Base-by-base conservation (phyloP, 1,284 basidiomycete genomes). In the Melanopsichium pennsylvanicum region DNA sequence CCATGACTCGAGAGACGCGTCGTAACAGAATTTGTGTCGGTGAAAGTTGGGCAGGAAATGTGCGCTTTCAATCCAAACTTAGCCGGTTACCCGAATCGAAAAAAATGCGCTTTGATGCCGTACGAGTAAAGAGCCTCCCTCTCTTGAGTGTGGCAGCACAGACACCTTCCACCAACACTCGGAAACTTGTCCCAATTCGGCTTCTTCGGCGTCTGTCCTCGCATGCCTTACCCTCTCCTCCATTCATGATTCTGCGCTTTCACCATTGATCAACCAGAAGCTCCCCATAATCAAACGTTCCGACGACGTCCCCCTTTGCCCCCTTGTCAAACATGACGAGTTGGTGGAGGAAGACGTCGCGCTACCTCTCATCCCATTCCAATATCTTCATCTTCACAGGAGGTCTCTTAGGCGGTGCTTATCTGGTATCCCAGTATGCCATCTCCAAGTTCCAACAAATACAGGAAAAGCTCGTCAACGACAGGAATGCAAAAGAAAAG, bases 401-500 rank as follows among this genome's bases (percentile, higher is more conserved):
- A 1, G 84, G 84, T 16, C 79, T 87, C 45, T 76, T 86, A 7
- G 90, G 89, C 5, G 87, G 88, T 3, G 82, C 87, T 27, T 94
- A 93, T 79, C 74, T 89, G 25, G 82, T 87, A n/a, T 86, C 86
- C 19, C 80, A 84, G 19, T 93, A 91, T 83, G 84, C 90, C 44
- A 78, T 83, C 23, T 84, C 87, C 42, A 85, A 89, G 35, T 82
- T 92, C 34, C 86, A 88, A 43, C 90, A 93, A 63, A 85, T 88
- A 44, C 88, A 90, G 70, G 86, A 87, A 41, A 85, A 84, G 48
- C 83, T 90, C 42, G 84, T 88, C 68, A 84, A 87, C 63, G 88
- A 90, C 45, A 84, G 86, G 45, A 72, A 83, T n/a, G 89, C 89
- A 6, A 85, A 86, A 55, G 89, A 93, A 60, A 90, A 87, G 91